Base-by-base conservation (phyloP, 257 asterid species). In the Capsicum rhomboideum region DNA sequence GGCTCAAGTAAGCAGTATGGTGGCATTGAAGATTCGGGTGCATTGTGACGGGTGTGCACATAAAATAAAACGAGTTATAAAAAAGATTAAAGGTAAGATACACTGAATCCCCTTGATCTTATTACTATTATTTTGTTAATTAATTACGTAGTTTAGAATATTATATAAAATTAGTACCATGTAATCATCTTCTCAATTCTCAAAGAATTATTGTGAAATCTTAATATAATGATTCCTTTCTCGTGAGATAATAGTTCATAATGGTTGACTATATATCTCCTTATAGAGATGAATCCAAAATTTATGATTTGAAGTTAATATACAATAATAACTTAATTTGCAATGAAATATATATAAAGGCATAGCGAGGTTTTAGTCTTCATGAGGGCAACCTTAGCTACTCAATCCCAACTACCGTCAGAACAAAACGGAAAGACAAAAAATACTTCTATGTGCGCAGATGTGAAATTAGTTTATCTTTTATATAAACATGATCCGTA, bases 31-130 rank as follows among this genome's bases (percentile, higher is more conserved):
- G 89, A 89, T 93, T 83, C 90, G 82, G 63, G 86, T 95, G 69
- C 99, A 95, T 87, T 95, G 99, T 61, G 97, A 95, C 78, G 99
- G 96, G 75, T 95, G 99, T 83, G 97, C 97, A 4, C 87, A 88
- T 54, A 95, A 95, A 86, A 93, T 94, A 46, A 93, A 89, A 90
- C 85, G 97, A 83, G 83, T 89, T 66, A 90, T 95, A 26, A 92
- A 89, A 86, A 89, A 95, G 50, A 42, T 95, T 61, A 92, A 91
- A 78, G 98, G 98, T 94, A 59, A 84, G 93, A 88, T 78, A 11
- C 52, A 74, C 84, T 80, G 31, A 29, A 58, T 37, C 11, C 75
- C 44, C n/a, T 46, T 28, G 6, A 50, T 69, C 1, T 13, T 2
- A 9, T 54, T 63, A 31, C 7, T 31, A 34, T 5, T 11, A 52